Conservation (phyloP, 2,329 filamentous ascomycete genomes). For the Trichoderma pleuroti region DNA sequence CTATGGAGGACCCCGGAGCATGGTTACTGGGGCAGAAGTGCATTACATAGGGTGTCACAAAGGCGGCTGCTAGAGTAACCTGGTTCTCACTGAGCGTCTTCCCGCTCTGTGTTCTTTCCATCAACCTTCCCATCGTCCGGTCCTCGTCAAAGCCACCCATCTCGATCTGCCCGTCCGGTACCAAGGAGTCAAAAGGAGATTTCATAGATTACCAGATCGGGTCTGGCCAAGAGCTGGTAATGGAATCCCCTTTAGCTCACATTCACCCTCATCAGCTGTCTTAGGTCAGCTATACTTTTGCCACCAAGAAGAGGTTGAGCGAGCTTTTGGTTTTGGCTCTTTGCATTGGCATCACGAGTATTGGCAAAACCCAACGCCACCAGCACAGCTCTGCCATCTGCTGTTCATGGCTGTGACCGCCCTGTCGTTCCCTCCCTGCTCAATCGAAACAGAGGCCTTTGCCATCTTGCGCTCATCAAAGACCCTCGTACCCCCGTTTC, state of each 20-base stretch:
- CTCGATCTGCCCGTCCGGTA: slow-evolving; percentile 1
- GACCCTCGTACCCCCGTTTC: background rate
- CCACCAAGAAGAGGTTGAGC: background rate
- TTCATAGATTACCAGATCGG: slow-evolving; percentile 13
- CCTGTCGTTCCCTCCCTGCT: slow-evolving; percentile 28
- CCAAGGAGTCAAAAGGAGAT: background rate
- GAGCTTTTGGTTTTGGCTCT: background rate
- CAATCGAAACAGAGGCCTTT: slow-evolving; percentile 33
- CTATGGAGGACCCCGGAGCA: slow-evolving; percentile 14
- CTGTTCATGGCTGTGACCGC: slow-evolving; percentile 34
- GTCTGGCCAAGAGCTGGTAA: slow-evolving; percentile 12
- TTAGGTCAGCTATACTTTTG: slow-evolving; percentile 18
- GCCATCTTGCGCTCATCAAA: slow-evolving; percentile 30
- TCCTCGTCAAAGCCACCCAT: background rate
- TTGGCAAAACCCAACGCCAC: slow-evolving; percentile 12
- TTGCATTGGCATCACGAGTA: background rate
- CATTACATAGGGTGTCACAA: slow-evolving; percentile 6
- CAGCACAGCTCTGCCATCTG: slow-evolving; percentile 1
- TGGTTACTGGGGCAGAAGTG: slow-evolving; percentile 10
- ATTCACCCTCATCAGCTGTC: slow-evolving; percentile 13
- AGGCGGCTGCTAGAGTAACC: slow-evolving; percentile 1
- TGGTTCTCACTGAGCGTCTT: background rate
- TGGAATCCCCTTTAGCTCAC: slow-evolving; percentile 1
- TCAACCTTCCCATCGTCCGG: slow-evolving; percentile 1
- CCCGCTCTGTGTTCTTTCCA: slow-evolving; percentile 5